phyloP scores from a whole-genome alignment of 148 eudicot species.

The Chenopodium suecicum region DNA sequence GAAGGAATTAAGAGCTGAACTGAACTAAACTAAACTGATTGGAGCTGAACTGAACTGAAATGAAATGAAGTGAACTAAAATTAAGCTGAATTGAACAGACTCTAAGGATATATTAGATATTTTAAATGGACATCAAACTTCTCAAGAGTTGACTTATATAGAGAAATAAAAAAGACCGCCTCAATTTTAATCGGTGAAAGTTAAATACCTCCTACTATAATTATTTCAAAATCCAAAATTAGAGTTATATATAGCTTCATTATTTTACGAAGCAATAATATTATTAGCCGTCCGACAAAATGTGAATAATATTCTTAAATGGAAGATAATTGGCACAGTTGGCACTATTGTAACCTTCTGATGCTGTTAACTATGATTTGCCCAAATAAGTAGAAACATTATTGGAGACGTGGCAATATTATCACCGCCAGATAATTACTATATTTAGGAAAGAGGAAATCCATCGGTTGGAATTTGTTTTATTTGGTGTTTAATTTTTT shows the following conservation, averaged over 20 bases:
- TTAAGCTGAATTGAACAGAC: no score
- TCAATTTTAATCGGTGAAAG: no score
- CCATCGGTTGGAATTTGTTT: background rate
- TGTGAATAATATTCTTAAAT: background rate
- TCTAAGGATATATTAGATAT: no score
- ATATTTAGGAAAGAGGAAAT: background rate
- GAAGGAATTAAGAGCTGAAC: no score
- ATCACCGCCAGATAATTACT: slow-evolving; percentile 12
- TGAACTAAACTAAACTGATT: no score
- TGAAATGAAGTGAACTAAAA: no score
- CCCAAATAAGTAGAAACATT: background rate
- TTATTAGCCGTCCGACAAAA: slow-evolving; percentile 1
- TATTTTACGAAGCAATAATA: background rate
- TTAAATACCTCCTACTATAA: no score
- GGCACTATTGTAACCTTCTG: background rate
- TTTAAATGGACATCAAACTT: no score
- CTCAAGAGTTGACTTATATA: no score
- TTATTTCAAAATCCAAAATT: background rate
- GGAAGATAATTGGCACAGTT: slow-evolving; percentile 7
- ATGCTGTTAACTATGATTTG: background rate
- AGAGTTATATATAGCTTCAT: background rate
- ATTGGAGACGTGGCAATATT: slow-evolving; percentile 7
- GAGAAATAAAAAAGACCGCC: no score
- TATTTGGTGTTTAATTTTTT: background rate
- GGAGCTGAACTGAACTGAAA: no score